Conservation (phyloP, 352 stramenopile genomes). For the Paralagenidium karlingii region DNA sequence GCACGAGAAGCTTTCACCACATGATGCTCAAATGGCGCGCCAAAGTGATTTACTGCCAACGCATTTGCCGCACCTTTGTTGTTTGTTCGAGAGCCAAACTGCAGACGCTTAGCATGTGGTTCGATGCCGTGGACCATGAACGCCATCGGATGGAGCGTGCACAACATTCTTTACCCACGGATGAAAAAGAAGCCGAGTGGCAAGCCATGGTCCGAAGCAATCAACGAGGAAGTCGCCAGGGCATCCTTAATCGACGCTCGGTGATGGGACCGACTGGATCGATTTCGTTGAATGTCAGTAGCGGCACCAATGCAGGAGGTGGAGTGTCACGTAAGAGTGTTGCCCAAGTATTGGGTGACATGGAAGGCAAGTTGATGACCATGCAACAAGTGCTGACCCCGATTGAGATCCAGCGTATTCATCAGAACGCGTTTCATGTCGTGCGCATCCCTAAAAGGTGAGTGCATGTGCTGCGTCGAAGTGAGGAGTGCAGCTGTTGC, state of each 20-base stretch:
- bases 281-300: neutral
- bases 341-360: conserved; percentile 30
- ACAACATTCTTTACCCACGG: conserved; percentile 13
- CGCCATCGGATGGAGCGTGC: conserved; percentile 46
- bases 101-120: conserved; percentile 37
- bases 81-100: conserved; percentile 39
- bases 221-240: neutral
- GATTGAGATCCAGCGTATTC: conserved; percentile 60
- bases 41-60: conserved; percentile 63
- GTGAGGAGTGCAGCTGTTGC: too few species aligned
- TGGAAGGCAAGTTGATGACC: conserved; percentile 42
- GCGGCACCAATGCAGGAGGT: conserved; percentile 1
- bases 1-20: conserved; percentile 57
- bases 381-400: conserved; percentile 73
- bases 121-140: conserved; percentile 50
- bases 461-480: neutral
- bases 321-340: too few species aligned
- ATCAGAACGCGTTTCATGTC: conserved; percentile 40
- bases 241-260: conserved; percentile 1
- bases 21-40: conserved; percentile 61
- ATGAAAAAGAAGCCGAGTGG: conserved; percentile 27
- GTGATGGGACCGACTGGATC: neutral
- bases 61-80: conserved; percentile 30
- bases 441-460: conserved; percentile 59
- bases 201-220: conserved; percentile 8